A percentile compares a stretch with the other conserved stretches of the same genome.
Evolutionary conservation across 2,329 filamentous ascomycete species (phyloP).

Genomic region (Endoconidiophora laricicola): DNA sequence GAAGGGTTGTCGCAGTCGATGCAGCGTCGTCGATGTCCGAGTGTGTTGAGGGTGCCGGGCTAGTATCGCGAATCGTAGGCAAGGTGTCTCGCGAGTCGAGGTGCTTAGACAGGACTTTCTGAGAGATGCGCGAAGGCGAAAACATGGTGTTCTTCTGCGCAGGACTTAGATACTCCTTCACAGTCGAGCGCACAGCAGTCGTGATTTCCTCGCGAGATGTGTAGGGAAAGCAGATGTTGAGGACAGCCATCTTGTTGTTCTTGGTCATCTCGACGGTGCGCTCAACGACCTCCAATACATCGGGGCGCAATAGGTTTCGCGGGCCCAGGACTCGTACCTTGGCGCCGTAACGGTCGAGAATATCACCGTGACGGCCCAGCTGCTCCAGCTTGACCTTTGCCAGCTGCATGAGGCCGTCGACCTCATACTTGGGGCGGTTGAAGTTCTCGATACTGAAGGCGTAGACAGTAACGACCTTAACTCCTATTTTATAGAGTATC

Average conservation of each 20-base stretch:
- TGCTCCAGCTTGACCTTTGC: slow-evolving; percentile 90
- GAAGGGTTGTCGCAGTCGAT: slow-evolving; percentile 44
- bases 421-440: slow-evolving; percentile 89
- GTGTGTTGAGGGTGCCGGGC: slow-evolving; percentile 29
- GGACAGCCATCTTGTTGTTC: slow-evolving; percentile 57
- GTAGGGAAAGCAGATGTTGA: slow-evolving; percentile 97
- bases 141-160: slow-evolving; percentile 59
- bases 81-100: slow-evolving; percentile 31
- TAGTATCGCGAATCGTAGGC: slow-evolving; percentile 32
- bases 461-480: slow-evolving; percentile 93
- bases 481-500: slow-evolving; percentile 93
- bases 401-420: slow-evolving; percentile 93
- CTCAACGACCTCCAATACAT: slow-evolving; percentile 80
- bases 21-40: slow-evolving; percentile 34
- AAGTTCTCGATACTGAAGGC: slow-evolving; percentile 99
- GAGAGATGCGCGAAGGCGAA: slow-evolving; percentile 71
- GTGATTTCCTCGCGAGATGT: slow-evolving; percentile 94
- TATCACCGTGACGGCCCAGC: slow-evolving; percentile 78
- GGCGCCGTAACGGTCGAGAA: slow-evolving; percentile 85
- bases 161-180: slow-evolving; percentile 55
- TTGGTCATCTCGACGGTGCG: slow-evolving; percentile 73
- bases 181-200: slow-evolving; percentile 70
- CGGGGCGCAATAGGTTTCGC: slow-evolving; percentile 63
- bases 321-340: slow-evolving; percentile 74
- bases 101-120: slow-evolving; percentile 63